Evolutionary conservation across 2,329 filamentous ascomycete species (phyloP).

Genomic region (Mollisia scopiformis): DNA sequence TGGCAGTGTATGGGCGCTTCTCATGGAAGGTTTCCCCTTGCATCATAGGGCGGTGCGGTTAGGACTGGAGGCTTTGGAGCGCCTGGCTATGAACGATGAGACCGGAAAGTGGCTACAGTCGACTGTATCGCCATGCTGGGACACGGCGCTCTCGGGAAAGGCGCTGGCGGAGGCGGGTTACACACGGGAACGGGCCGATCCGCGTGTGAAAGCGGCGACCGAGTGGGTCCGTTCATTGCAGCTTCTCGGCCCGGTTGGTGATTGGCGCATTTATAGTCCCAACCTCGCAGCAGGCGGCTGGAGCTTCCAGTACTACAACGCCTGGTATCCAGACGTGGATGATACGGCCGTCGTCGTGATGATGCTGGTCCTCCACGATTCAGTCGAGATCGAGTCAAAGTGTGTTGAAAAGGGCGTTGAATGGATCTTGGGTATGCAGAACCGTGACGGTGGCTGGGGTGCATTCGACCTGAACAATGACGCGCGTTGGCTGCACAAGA

Average conservation of each 20-base stretch:
- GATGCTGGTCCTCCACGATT: conserved; percentile 33
- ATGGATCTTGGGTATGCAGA: conserved; percentile 42
- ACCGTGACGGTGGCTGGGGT: conserved; percentile 41
- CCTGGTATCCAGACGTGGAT: conserved; percentile 39
- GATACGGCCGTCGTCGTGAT: conserved; percentile 38
- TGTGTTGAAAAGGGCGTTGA: not conserved
- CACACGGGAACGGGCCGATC: not conserved
- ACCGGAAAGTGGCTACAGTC: conserved; percentile 36
- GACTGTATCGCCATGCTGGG: conserved; percentile 38
- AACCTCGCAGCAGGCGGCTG: conserved; percentile 32
- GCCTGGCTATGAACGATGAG: conserved; percentile 31
- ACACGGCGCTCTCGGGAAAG: conserved; percentile 39
- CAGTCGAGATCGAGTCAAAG: not conserved
- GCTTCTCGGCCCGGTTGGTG: conserved; percentile 30
- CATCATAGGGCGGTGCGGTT: conserved; percentile 25
- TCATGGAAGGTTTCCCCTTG: conserved; percentile 35
- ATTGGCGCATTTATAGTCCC: conserved; percentile 35
- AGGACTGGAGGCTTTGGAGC: conserved; percentile 35
- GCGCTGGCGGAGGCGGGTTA: conserved; percentile 32
- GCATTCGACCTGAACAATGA: conserved; percentile 41
- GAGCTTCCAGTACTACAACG: conserved; percentile 38
- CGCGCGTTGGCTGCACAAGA: conserved; percentile 37
- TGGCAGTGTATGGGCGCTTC: conserved; percentile 31
- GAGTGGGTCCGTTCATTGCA: conserved; percentile 32
- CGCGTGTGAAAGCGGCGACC: not conserved